These are phyloP conservation scores for Simplicillium aogashimaense DNA, from an alignment of 2,329 filamentous ascomycete species.

Conservation along the genomic window DNA sequence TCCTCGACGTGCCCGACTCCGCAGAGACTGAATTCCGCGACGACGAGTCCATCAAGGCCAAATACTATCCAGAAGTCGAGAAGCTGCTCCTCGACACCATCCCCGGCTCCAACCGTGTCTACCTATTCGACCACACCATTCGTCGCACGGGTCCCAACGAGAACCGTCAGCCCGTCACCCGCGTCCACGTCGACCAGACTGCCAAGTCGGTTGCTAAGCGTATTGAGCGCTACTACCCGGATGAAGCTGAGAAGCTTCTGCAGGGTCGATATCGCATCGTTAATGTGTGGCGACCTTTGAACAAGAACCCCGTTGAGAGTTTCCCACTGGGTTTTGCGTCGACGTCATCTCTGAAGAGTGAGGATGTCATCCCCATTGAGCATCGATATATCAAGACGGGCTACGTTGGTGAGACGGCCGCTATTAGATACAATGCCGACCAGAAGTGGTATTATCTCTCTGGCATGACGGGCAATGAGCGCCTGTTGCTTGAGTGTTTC, in stretches of 20 bases:
- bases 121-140: constrained; percentile 84
- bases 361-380: constrained; percentile 62
- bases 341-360: constrained; percentile 47
- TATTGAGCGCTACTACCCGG: constrained; percentile 55
- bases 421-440: constrained; percentile 46
- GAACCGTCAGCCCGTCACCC: constrained; percentile 56
- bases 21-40: constrained; percentile 53
- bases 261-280: constrained; percentile 68
- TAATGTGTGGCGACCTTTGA: constrained; percentile 72
- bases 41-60: constrained; percentile 55
- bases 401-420: constrained; percentile 65
- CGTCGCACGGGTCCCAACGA: constrained; percentile 53
- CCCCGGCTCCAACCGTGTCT: constrained; percentile 54
- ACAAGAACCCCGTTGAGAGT: constrained; percentile 49
- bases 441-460: constrained; percentile 76
- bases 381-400: constrained; percentile 52
- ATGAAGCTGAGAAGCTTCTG: constrained; percentile 58
- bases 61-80: constrained; percentile 83
- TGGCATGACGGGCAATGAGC: constrained; percentile 64
- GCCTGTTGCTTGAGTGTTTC: constrained; percentile 70
- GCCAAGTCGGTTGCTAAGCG: constrained; percentile 53
- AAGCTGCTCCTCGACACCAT: constrained; percentile 56
- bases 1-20: constrained; percentile 46
- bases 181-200: constrained; percentile 81
- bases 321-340: constrained; percentile 62